Base-by-base conservation (phyloP, 306 rosid species). In the Corylus heterophylla region DNA sequence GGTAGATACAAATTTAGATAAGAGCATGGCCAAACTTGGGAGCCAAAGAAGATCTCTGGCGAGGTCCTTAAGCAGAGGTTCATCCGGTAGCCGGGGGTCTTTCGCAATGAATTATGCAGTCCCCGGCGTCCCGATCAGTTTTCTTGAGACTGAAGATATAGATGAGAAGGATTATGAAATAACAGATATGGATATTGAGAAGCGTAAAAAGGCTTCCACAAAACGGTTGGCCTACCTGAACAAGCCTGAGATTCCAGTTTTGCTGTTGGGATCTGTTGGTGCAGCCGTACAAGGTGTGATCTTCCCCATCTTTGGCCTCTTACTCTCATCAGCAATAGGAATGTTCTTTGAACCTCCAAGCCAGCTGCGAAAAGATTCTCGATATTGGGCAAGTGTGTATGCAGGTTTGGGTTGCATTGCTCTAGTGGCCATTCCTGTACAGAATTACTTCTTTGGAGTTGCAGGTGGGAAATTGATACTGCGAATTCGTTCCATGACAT, bases 391-490 rank as follows among this genome's bases (percentile, higher is more conserved):
- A 48, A 74, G 86, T 79, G 76, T 90, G 55, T 95, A 64, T 76
- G 72, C 88, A 4, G 88, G 90, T 50, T 52, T 92, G 88, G 98
- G 96, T 52, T 47, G 82, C 10, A 5, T 84, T 67, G 29, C 80
- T 54, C 69, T 92, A 5, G 62, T 79, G n/a, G 59, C 54, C 2
- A 5, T 86, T 27, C 92, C 97, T 2, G 29, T 72, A 12, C 91
- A 89, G 71, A 86, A 89, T 76, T 91, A 81, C 87, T 64, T 88
- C 10, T 91, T 95, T 66, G 97, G 92, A 47, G 64, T 95, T 44
- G 98, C 98, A 29, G 98, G 98, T 25, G 98, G 95, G 74, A 95
- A 88, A 76, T 77, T 95, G 71, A 74, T 95, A 25, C 86, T 89
- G 79, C 81, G 95, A 74, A 87, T 95, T 71, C 92, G 98, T 54